Base-by-base conservation (phyloP, 495 filamentous ascomycete species). In the Neurospora tetraspora region DNA sequence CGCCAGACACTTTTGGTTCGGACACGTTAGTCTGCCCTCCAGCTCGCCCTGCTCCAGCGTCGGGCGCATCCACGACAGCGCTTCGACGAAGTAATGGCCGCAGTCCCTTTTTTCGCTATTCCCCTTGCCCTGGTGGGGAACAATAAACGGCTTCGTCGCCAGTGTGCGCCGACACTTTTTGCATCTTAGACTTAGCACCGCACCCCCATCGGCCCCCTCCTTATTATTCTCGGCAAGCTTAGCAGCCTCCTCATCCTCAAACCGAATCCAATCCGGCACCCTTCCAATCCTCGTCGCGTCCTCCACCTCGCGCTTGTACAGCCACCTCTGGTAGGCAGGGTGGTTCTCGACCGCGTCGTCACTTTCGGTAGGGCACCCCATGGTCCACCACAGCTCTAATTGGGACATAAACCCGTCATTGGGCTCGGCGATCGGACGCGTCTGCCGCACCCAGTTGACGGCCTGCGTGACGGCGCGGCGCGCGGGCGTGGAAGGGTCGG, bases 371-470 rank as follows among this genome's bases (percentile, higher is more conserved):
- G 94, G 93, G 73, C 91, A 90, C 69, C 89, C 86, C 92, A 97
- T 96, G 71, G 90, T 78, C 82, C 93, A 89, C 81, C 94, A 99
- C n/a, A 97, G 82, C 72, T 90, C 84, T 9, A 99, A 86, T 79
- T 99, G 96, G 53, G 86, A 77, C 90, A 93, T 93, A 86, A 98
- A 98, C 70, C 93, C 94, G 10, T 87, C 79, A 79, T 99, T 99
- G 12, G 96, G 95, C 73, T 93, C 93, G 69, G 91, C 93, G 14
- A 93, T 84, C 6, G 89, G 87, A 2, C 95, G 90, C 68, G 82
- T 83, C 78, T 90, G 78, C 38, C 87, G 86, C 71, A 99, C 83
- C 78, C 81, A 77, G 75, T 84, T 71, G 80, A 88, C 68, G 61
- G 87, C 83, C 8, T 69, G 74, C 40, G 65, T 20, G 12, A 86